These are phyloP conservation scores for Sporodiniella umbellata DNA, from an alignment of 371 early-diverging fungal genomes.

Conservation along the genomic window DNA sequence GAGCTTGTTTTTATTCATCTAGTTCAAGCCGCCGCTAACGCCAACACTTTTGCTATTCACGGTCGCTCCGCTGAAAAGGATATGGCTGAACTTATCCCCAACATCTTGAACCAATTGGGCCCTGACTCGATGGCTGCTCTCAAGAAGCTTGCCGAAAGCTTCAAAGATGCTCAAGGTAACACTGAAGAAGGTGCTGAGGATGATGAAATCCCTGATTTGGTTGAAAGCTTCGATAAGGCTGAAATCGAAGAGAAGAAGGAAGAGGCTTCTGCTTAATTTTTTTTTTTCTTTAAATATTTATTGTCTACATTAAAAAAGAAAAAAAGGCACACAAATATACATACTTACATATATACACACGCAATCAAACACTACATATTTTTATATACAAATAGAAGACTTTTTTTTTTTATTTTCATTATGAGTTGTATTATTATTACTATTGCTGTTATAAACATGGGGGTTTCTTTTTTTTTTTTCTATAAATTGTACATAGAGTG, in stretches of 20 bases:
- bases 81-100: conserved; percentile 88
- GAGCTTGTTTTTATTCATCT: too few relatives aligned
- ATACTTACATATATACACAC: too few relatives aligned
- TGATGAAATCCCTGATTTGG: conserved; percentile 79
- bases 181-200: conserved; percentile 45
- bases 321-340: too few relatives aligned
- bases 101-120: conserved; percentile 94
- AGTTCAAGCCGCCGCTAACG: conserved; percentile 82
- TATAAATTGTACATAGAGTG: too few relatives aligned
- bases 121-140: conserved; percentile 90
- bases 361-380: too few relatives aligned
- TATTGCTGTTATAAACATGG: too few relatives aligned
- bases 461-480: too few relatives aligned
- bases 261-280: conserved; percentile 18
- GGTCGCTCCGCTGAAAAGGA: conserved; percentile 89
- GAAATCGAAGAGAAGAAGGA: conserved; percentile 40
- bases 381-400: too few relatives aligned
- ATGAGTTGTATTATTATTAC: too few relatives aligned
- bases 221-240: conserved; percentile 60
- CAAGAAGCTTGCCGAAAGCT: conserved; percentile 83
- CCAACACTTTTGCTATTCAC: conserved; percentile 92
- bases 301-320: too few relatives aligned
- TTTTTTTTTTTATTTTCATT: too few relatives aligned
- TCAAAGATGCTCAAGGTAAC: conserved; percentile 64
- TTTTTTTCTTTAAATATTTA: neutral